Percentiles rank a stretch among this genome's conserved stretches.
Evolutionary conservation across 2,329 filamentous ascomycete species (phyloP).

Genomic region (Epichloe sibirici): DNA sequence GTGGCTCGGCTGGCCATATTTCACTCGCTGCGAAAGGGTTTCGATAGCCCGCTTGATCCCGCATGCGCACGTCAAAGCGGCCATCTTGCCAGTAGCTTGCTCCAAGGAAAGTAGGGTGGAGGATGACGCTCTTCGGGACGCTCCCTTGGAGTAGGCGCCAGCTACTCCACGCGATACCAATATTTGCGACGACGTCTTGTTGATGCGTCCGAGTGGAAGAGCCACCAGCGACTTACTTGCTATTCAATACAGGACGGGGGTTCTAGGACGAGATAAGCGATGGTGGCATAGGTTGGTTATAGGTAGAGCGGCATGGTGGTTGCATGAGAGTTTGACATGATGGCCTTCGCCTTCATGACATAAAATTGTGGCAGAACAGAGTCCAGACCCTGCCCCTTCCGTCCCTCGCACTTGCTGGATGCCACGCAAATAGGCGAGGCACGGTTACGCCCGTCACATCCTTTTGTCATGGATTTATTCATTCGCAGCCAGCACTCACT

Average conservation of each 20-base stretch:
- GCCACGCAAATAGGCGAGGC: too few relatives aligned
- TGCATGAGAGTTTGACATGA: neutral
- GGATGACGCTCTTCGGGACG: constrained; percentile 5
- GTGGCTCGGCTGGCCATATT: constrained; percentile 7
- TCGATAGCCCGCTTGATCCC: constrained; percentile 7
- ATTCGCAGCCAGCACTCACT: too few relatives aligned
- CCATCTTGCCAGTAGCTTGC: constrained; percentile 7
- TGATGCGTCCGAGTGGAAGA: neutral
- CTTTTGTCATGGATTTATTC: too few relatives aligned
- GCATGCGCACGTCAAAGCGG: constrained; percentile 8
- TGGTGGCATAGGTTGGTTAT: neutral
- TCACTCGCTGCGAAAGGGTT: constrained; percentile 6
- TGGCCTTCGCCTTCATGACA: too few relatives aligned
- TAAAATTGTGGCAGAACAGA: neutral
- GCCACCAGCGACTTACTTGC: constrained; percentile 3
- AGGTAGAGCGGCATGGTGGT: neutral
- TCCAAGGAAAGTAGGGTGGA: constrained; percentile 1
- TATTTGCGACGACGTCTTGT: constrained; percentile 18
- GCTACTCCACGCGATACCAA: constrained; percentile 16
- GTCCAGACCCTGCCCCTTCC: neutral
- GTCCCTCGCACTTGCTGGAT: too few relatives aligned
- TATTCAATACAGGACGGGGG: neutral
- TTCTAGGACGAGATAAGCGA: neutral
- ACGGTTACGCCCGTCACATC: too few relatives aligned
- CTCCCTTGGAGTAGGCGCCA: constrained; percentile 8